Percentiles rank a stretch among this genome's conserved stretches.
Conservation (phyloP, 139 green algal genomes). For the Picochlorum sp. region DNA sequence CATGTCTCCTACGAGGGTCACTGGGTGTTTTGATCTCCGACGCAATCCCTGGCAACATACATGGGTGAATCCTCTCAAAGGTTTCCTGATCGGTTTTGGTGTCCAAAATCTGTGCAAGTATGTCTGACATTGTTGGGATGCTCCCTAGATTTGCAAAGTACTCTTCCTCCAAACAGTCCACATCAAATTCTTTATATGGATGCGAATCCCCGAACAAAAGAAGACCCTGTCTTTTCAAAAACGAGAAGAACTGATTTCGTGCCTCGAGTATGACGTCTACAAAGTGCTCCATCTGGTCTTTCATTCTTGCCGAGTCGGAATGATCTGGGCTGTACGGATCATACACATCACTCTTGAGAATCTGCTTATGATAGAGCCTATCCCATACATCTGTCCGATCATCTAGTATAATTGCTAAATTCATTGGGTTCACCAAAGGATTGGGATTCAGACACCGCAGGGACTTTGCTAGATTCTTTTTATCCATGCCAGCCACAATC, state of each 20-base stretch:
- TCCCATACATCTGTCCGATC: slow-evolving; percentile 64
- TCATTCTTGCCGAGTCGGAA: not conserved
- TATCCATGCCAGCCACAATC: not conserved
- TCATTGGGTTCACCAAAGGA: slow-evolving; percentile 33
- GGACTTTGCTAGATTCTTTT: not conserved
- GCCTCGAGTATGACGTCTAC: slow-evolving; percentile 4
- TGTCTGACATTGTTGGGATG: no score
- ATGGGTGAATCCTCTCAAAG: no score
- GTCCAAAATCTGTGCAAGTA: no score
- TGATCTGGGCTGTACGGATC: not conserved
- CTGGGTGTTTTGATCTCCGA: no score
- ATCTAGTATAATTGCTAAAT: slow-evolving; percentile 69
- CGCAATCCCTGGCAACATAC: no score
- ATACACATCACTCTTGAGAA: not conserved
- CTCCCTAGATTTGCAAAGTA: no score
- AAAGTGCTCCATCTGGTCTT: not conserved
- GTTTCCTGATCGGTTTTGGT: no score
- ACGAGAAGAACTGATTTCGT: not conserved
- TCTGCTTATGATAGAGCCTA: slow-evolving; percentile 1
- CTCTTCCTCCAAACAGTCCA: not conserved
- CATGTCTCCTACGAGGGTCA: no score
- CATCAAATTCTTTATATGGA: not conserved
- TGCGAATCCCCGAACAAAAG: not conserved
- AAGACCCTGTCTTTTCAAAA: not conserved
- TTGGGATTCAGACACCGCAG: not conserved